A percentile compares a stretch with the other conserved stretches of the same genome.
Conservation (phyloP, 2,329 filamentous ascomycete species). For the Neofusicoccum parvum region DNA sequence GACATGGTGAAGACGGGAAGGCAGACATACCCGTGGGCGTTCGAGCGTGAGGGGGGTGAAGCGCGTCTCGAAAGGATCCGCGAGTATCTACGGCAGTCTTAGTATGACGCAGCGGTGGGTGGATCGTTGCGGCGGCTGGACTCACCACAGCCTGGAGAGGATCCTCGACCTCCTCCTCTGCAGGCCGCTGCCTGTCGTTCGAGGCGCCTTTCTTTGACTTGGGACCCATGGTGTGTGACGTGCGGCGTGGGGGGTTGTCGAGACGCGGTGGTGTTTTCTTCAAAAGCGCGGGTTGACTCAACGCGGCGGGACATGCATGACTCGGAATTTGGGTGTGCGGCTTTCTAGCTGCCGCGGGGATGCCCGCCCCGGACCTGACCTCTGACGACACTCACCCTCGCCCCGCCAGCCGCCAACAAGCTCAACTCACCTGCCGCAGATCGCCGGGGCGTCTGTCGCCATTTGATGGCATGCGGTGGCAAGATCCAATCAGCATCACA, state of each 20-base stretch:
- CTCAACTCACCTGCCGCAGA: not conserved
- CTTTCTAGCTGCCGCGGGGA: conserved; percentile 6
- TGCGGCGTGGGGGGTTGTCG: not conserved
- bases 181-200: conserved; percentile 35
- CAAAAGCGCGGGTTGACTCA: conserved; percentile 7
- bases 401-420: not conserved
- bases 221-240: conserved; percentile 45
- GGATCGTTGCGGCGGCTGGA: conserved; percentile 25
- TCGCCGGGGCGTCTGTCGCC: not conserved
- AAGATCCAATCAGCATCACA: not conserved
- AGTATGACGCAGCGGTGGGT: conserved; percentile 20
- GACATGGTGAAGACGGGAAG: not conserved
- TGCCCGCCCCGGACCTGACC: not conserved
- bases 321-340: conserved; percentile 15
- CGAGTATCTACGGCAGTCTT: conserved; percentile 66
- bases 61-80: conserved; percentile 91
- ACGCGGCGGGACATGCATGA: conserved; percentile 15
- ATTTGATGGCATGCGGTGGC: not conserved
- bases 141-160: conserved; percentile 64
- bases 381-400: not conserved
- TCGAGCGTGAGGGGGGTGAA: conserved; percentile 90
- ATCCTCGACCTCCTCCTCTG: conserved; percentile 62
- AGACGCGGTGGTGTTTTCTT: conserved; percentile 9
- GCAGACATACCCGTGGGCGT: conserved; percentile 73
- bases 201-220: conserved; percentile 48